Evolutionary conservation across 176 grass and related monocot genomes (phyloP), one percentile per base, ranked within the genome.

Genomic region (Raddia guianensis): DNA sequence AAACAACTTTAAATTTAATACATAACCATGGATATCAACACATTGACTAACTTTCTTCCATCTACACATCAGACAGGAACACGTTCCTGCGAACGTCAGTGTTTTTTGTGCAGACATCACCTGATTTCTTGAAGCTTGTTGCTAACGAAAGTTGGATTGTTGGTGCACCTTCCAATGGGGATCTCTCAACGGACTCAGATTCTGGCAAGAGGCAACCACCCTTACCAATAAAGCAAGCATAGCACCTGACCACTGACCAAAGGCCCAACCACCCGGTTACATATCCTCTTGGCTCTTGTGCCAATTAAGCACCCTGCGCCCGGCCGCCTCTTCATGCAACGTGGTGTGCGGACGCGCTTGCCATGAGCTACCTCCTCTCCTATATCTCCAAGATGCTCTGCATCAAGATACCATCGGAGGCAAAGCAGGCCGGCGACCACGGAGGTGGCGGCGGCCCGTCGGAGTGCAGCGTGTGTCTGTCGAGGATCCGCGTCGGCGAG

Each of bases 391-490:
- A 87, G 44, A 57, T 94, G 50, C 35, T 91, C 7, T 87, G 85
- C 86, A 84, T 89, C 86, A 89, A 82, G 76, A 77, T 49, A 15
- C 62, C 73, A 4, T 57, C 58, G 6, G 78, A 84, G 63, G 71
- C 83, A 18, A 85, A 58, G 48, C 44, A 63, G 6, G 70, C 64
- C n/a, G 4, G 52, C 54, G 53, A 40, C 7, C 63, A 45, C 8
- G 27, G 27, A 27, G 27, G 27, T 27, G 27, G 27, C 27, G 51
- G 80, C 2, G 73, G 47, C 6, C n/a, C 37, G 80, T 61, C 50
- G 11, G 86, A 91, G 80, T 94, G 92, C 72, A 86, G 89, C 72
- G 92, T 91, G 7, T 94, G 92, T 62, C 74, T 91, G 27, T 89
- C 89, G 13, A 82, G 42, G 56, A 68, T 91, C 32, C 73, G 78